Evolutionary conservation across 2,329 filamentous ascomycete species (phyloP).

Genomic region (Fusarium sp.): DNA sequence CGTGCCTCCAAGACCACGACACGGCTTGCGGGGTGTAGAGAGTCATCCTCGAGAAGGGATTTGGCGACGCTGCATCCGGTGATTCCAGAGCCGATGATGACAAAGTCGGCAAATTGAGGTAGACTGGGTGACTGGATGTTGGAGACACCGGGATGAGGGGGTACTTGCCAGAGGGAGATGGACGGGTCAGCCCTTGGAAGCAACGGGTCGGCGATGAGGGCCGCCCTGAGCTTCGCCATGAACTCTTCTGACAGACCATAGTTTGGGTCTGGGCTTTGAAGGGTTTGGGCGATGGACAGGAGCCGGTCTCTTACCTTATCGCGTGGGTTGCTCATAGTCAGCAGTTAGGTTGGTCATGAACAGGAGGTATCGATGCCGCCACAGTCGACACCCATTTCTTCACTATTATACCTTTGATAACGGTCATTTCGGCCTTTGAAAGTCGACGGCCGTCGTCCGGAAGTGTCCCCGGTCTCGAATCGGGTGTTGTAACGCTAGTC

Average conservation of each 20-base stretch:
- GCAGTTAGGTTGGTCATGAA: not conserved
- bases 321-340: not conserved
- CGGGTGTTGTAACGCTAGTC: not conserved
- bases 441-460: not conserved
- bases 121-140: conserved; percentile 36
- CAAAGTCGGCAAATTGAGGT: conserved; percentile 35
- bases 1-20: conserved; percentile 44
- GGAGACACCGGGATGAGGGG: conserved; percentile 36
- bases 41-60: conserved; percentile 34
- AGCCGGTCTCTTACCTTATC: not conserved
- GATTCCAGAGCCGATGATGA: conserved; percentile 46
- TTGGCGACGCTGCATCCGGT: conserved; percentile 44
- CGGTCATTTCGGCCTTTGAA: not conserved
- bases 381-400: not conserved
- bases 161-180: conserved; percentile 41
- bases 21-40: not conserved
- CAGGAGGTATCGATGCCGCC: not conserved
- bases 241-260: not conserved
- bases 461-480: not conserved
- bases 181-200: conserved; percentile 32
- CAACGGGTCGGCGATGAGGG: not conserved
- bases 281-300: not conserved
- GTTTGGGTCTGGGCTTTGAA: not conserved
- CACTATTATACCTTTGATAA: not conserved
- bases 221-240: not conserved